Evolutionary conservation across 2,329 filamentous ascomycete species (phyloP), one percentile per base, ranked within the genome.

Genomic region (Lachnellula willkommii): DNA sequence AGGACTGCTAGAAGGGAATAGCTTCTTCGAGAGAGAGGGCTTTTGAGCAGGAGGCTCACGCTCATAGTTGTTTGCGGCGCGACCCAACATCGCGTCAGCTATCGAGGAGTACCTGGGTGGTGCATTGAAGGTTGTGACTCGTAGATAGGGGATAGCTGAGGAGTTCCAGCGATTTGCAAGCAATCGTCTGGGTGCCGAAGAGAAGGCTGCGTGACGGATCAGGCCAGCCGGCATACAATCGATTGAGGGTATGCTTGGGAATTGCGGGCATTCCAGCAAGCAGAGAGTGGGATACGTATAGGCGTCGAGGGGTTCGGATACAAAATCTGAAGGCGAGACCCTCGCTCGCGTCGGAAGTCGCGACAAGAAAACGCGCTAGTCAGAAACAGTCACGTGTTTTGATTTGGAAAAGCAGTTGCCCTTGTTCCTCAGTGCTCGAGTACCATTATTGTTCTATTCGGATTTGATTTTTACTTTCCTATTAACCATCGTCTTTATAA

Each of bases 1-100:
- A 12, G 79, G 78, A 62, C 77, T 83, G 69, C 79, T 84, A 1
- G 82, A 83, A 4, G 80, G 76, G 60, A 84, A 81, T 15, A 80
- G 71, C 55, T 80, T 75, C 67, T 83, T 82, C 4, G 74, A 59
- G 26, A 63, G 54, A 39, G 60, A 55, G 9, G 53, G 57, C 50
- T 68, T 68, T n/a, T 60, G 36, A 14, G 62, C 56, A 5, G 58
- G 53, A 54, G 62, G 57, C 42, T 57, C 47, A 54, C 56, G 57
- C 45, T 57, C 47, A 55, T 57, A 54, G 6, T 57, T 57, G 43
- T 66, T 63, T 3, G 59, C 54, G 26, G 68, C 69, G 46, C 67
- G 60, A 24, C 53, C 51, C 55, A 74, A 60, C 72, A 74, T 74
- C 45, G 63, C 62, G 56, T 63, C 65, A 54, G 63, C 64, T 52